These are phyloP conservation scores for Globisporangium parvum DNA, from an alignment of 352 stramenopile species.

Conservation along the genomic window DNA sequence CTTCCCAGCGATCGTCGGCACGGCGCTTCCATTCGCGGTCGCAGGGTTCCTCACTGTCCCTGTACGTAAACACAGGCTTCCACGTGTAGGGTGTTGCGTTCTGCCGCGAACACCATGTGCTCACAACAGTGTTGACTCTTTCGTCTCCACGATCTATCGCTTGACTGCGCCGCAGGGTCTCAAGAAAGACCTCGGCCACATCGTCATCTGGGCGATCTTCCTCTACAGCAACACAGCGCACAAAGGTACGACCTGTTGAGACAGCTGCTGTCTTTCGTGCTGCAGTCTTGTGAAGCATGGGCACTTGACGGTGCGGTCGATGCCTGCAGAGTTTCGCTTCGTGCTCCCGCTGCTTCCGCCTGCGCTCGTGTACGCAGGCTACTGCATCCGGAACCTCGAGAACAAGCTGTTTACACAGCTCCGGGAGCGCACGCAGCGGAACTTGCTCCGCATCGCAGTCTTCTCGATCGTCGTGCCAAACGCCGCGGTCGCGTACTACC, in stretches of 20 bases:
- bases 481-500: constrained; percentile 53
- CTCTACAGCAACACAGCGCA: constrained; percentile 75
- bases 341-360: constrained; percentile 72
- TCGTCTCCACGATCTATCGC: too few species aligned
- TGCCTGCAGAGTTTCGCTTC: constrained; percentile 73
- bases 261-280: constrained; percentile 1
- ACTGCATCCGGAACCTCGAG: constrained; percentile 70
- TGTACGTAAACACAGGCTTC: too few species aligned
- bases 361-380: constrained; percentile 69
- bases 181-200: constrained; percentile 62
- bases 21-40: constrained; percentile 34
- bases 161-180: constrained; percentile 28
- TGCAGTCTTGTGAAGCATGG: too few species aligned
- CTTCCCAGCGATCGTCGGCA: constrained; percentile 67
- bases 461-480: constrained; percentile 62
- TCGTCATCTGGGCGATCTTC: constrained; percentile 64
- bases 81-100: too few species aligned
- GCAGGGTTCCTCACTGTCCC: constrained; percentile 54
- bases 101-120: too few species aligned
- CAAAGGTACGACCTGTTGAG: constrained; percentile 44
- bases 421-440: constrained; percentile 42
- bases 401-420: constrained; percentile 51
- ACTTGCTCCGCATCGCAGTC: constrained; percentile 41
- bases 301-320: too few species aligned
- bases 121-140: too few species aligned